Evolutionary conservation across 225 moss, liverwort and hornwort genomes (phyloP).

Genomic region (Neckera pumila): DNA sequence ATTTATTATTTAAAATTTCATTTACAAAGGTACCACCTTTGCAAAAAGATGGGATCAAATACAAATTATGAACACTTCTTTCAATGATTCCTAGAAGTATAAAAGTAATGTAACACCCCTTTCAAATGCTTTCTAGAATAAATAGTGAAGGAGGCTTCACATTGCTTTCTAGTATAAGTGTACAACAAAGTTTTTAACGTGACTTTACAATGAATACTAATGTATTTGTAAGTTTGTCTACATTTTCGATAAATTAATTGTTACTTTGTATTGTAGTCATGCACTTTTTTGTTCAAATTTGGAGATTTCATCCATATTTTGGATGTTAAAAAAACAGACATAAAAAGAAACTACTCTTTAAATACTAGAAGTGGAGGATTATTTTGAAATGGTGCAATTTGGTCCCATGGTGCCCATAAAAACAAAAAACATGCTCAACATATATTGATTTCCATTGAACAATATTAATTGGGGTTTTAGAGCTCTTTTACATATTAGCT

Average conservation of each 20-base stretch:
- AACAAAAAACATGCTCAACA: not conserved
- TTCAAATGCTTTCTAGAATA: not conserved
- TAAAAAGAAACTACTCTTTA: too few relatives aligned
- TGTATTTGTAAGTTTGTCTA: not conserved
- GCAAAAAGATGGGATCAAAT: not conserved
- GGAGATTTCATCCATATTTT: not conserved
- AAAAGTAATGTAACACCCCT: not conserved
- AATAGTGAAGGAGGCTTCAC: not conserved
- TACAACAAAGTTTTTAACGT: not conserved
- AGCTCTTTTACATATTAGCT: not conserved
- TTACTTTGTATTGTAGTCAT: not conserved
- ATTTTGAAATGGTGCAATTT: not conserved
- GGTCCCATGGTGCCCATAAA: not conserved
- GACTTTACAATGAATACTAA: too few relatives aligned
- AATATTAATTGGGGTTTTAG: not conserved
- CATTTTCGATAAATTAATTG: not conserved
- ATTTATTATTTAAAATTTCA: too few relatives aligned
- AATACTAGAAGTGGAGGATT: not conserved
- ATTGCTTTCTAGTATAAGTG: not conserved
- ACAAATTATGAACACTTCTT: not conserved
- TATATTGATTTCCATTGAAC: not conserved
- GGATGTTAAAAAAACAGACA: fast-evolving
- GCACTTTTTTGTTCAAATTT: not conserved
- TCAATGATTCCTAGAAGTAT: not conserved
- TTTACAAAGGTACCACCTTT: too few relatives aligned